Conservation (phyloP, 257 asterid genomes). For the Coffea canephora region DNA sequence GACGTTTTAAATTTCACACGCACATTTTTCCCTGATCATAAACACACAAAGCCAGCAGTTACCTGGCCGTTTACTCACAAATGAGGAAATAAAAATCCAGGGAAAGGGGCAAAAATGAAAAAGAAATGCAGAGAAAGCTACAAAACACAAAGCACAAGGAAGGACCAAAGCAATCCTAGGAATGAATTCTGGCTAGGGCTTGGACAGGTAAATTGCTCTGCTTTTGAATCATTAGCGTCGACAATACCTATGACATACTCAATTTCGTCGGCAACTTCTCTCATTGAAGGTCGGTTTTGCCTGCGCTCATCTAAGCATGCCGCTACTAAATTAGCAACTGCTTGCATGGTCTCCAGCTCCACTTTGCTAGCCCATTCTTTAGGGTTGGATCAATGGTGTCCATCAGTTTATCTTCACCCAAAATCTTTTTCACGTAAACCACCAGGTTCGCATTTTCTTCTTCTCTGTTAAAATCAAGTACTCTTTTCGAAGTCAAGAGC, state of each 20-base stretch:
- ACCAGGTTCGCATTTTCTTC: slow-evolving; percentile 59
- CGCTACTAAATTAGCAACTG: slow-evolving; percentile 51
- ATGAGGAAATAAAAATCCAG: no score
- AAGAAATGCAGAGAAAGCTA: background rate
- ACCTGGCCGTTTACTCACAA: no score
- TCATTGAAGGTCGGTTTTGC: slow-evolving; percentile 69
- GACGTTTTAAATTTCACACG: no score
- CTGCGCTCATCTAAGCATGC: slow-evolving; percentile 57
- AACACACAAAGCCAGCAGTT: no score
- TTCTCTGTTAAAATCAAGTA: slow-evolving; percentile 54
- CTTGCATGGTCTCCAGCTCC: slow-evolving; percentile 60
- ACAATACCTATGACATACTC: slow-evolving; percentile 51
- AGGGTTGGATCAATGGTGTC: slow-evolving; percentile 43
- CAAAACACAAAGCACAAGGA: background rate
- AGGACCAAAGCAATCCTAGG: no score
- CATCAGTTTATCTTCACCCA: slow-evolving; percentile 44
- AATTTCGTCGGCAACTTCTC: slow-evolving; percentile 68
- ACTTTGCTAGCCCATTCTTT: slow-evolving; percentile 43
- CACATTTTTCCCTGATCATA: no score
- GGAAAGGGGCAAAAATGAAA: no score
- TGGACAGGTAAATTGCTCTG: background rate
- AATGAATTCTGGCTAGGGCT: no score
- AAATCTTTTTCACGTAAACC: slow-evolving; percentile 54
- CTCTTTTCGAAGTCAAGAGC: slow-evolving; percentile 48
- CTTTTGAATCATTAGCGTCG: slow-evolving; percentile 6